Evolutionary conservation across 768 basidiomycete species (phyloP), one percentile per base, ranked within the genome.

Genomic region (Boletus vinaceobasis): DNA sequence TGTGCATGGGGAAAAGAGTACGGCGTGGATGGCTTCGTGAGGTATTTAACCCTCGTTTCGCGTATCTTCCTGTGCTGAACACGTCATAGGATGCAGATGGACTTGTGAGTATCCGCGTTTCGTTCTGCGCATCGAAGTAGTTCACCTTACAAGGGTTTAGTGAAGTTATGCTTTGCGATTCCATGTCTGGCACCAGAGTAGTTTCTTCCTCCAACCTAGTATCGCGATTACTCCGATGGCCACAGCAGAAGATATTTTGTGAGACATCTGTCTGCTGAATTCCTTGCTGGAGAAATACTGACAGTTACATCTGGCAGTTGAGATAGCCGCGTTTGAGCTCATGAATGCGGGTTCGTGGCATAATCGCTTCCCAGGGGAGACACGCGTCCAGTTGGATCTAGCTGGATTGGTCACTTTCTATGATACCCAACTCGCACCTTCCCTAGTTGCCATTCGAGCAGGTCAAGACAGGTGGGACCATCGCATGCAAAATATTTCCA

Each of bases 81-180:
- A 55, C 2, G 23, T 29, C 26, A 15, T 31, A 78, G 45, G 19
- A 46, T 79, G 78, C 74, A 79, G 71, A 33, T 46, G 45, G 73
- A 77, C 55, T 79, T 82, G 78, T 79, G 57, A 60, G 77, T 65
- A 23, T 29, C 27, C 19, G n/a, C 26, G 31, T 37, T 11, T 19
- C 14, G 9, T 42, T 14, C 29, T 21, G 9, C 29, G 8, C 19
- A 14, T 29, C 7, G 21, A 36, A n/a, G 10, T 0, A 33, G 19
- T 5, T 35, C n/a, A 26, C 32, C 35, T 35, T 4, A 40, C 2
- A 17, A 7, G 10, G 7, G 3, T 27, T 13, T 43, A 79, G 78
- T 53, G 80, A 81, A 62, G 63, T 80, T 15, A 79, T 80, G 53
- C 40, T 54, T 14, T 81, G 79, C 59, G 70, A 79, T 53, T 75